phyloP scores from a whole-genome alignment of 1,139 yeast genomes.

The Debaryomyces sp. region DNA sequence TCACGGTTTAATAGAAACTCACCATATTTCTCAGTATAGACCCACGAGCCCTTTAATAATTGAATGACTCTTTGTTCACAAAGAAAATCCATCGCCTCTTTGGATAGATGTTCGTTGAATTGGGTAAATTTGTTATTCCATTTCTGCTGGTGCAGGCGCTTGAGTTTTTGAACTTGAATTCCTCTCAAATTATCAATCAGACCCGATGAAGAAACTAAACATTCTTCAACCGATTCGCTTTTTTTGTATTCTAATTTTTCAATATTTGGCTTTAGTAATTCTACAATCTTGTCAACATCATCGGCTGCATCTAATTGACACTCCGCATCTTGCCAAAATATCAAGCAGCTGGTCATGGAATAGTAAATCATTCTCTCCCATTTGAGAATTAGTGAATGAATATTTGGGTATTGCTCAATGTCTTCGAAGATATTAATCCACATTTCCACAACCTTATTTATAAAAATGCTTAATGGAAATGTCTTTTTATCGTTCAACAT shows the following conservation, averaged over 20 bases:
- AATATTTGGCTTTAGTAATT: constrained; percentile 38
- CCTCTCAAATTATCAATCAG: constrained; percentile 57
- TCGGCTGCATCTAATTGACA: constrained; percentile 47
- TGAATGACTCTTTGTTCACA: constrained; percentile 75
- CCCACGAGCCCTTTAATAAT: constrained; percentile 83
- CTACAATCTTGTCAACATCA: constrained; percentile 54
- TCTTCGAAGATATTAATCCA: constrained; percentile 46
- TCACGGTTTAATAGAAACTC: constrained; percentile 36
- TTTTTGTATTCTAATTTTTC: constrained; percentile 32
- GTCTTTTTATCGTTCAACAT: constrained; percentile 50
- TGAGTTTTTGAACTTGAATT: constrained; percentile 53
- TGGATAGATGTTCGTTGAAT: constrained; percentile 54
- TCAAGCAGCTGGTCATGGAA: constrained; percentile 58
- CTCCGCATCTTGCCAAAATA: constrained; percentile 69
- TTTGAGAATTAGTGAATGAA: constrained; percentile 50
- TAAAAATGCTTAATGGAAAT: constrained; percentile 45
- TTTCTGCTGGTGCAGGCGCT: constrained; percentile 26
- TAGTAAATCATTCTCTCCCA: constrained; percentile 61
- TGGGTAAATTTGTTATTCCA: constrained; percentile 45
- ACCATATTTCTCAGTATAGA: constrained; percentile 66
- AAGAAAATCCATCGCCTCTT: constrained; percentile 75
- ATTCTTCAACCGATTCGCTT: constrained; percentile 42
- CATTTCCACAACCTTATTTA: constrained; percentile 36
- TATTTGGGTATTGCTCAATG: constrained; percentile 33
- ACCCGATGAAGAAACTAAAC: constrained; percentile 47